These are phyloP conservation scores for Diaporthe helianthi DNA, from an alignment of 2,329 filamentous ascomycete genomes.

Conservation along the genomic window DNA sequence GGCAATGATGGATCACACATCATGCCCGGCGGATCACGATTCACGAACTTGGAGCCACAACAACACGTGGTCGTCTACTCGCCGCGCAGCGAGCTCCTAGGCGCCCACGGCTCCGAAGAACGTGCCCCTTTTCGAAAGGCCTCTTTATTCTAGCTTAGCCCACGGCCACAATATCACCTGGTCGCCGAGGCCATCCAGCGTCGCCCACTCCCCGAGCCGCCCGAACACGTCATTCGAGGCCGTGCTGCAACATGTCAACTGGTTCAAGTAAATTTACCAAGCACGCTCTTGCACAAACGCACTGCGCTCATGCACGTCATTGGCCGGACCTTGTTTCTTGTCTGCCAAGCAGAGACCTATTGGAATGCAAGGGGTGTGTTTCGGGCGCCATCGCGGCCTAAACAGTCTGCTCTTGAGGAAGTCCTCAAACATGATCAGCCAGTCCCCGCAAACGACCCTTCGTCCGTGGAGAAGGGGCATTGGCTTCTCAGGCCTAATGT, in stretches of 20 bases:
- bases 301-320: not conserved
- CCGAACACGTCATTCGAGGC: not conserved
- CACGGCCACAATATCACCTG: not conserved
- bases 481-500: not conserved
- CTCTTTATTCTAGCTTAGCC: not conserved
- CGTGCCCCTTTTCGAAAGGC: not conserved
- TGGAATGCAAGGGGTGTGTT: slow-evolving; percentile 8
- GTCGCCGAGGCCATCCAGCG: not conserved
- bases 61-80: not conserved
- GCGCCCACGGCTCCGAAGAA: not conserved
- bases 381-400: slow-evolving; percentile 9
- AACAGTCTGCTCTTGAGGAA: not conserved
- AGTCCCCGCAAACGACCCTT: slow-evolving; percentile 6
- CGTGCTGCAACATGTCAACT: slow-evolving; percentile 17
- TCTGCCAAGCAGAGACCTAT: not conserved
- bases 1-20: not conserved
- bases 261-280: not conserved
- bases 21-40: not conserved
- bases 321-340: not conserved
- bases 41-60: not conserved
- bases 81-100: not conserved
- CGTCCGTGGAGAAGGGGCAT: not conserved
- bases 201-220: not conserved
- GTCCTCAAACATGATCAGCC: not conserved
- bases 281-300: not conserved